A percentile compares a stretch with the other conserved stretches of the same genome.
These are phyloP conservation scores for Sporothrix variecibatus DNA, from an alignment of 2,329 filamentous ascomycete genomes.

Conservation along the genomic window DNA sequence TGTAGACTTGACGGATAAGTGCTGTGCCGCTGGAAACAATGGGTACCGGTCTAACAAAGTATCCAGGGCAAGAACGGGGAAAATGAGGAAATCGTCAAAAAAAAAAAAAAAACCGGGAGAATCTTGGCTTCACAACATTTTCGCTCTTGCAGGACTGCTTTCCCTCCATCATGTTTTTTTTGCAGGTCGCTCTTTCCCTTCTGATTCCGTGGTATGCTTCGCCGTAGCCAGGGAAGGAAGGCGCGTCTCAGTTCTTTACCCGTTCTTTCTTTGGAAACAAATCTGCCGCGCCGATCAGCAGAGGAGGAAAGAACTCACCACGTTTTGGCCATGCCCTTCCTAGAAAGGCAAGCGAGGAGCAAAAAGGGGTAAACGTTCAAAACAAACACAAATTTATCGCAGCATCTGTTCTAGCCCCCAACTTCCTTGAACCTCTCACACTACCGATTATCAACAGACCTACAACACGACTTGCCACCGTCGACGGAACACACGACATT, in stretches of 20 bases:
- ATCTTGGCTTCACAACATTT: not conserved
- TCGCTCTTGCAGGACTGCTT: too few species aligned
- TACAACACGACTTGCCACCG: too few species aligned
- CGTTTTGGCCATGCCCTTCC: not conserved
- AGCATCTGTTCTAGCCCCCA: too few species aligned
- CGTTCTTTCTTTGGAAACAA: slow-evolving; percentile 17
- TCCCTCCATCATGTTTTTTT: too few species aligned
- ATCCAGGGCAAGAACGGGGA: not conserved
- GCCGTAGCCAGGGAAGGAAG: slow-evolving; percentile 20
- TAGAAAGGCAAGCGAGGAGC: not conserved
- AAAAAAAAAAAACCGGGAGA: not conserved
- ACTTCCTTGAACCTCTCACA: not conserved
- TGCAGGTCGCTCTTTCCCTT: not conserved
- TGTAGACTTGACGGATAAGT: not conserved
- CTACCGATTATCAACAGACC: not conserved
- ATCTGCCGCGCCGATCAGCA: slow-evolving; percentile 12
- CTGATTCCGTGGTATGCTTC: not conserved
- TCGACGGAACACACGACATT: not conserved
- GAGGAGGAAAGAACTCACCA: not conserved
- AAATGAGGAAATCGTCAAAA: not conserved
- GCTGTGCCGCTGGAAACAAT: not conserved
- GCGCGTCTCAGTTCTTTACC: slow-evolving; percentile 12
- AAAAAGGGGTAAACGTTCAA: not conserved
- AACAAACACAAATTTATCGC: not conserved
- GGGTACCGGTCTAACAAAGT: not conserved